Base-by-base conservation (phyloP, 1,284 basidiomycete genomes). In the Pyrrhoderma noxium region DNA sequence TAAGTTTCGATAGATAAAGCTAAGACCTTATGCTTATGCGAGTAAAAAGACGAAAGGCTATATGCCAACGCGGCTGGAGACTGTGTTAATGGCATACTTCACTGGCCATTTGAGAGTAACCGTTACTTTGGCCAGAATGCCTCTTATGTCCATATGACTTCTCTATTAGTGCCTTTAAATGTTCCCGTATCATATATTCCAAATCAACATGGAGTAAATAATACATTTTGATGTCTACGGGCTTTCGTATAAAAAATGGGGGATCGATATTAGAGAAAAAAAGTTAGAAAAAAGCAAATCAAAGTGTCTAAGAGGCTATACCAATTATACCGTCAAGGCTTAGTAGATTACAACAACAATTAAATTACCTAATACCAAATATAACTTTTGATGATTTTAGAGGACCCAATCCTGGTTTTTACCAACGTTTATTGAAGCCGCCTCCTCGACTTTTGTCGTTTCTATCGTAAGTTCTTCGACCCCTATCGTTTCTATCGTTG, bases 71-170 rank as follows among this genome's bases (percentile, higher is more conserved):
- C 34, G 2, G 43, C 49, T 14, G 52, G 41, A 11, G 42, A 50
- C 22, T 50, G 48, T 27, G 36, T 54, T 7, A 42, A 38, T 7
- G 52, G 52, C n/a, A 27, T 49, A 19, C 19, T 54, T 19, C 22
- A 49, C 14, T 54, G 52, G 52, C 27, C 25, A 8, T 54, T 45
- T 34, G 52, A 54, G 37, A 45, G 42, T 37, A 47, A 46, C 25
- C 37, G 48, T 11, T 54, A 49, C 23, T 54, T 49, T 22, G 52
- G 51, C 4, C 13, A 37, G 16, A 27, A 47, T 31, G 51, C 34
- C 3, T 21, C 23, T 13, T 47, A 42, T 23, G 40, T 49, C 9
- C 48, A 39, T 19, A 36, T 41, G 39, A 52, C 51, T 4, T 40
- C 38, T 40, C 38, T 40, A 14, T 8, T 40, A 8, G 38, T 18